These are phyloP conservation scores for Chlorophyllum brunneum DNA, from an alignment of 768 basidiomycete genomes.

Conservation along the genomic window DNA sequence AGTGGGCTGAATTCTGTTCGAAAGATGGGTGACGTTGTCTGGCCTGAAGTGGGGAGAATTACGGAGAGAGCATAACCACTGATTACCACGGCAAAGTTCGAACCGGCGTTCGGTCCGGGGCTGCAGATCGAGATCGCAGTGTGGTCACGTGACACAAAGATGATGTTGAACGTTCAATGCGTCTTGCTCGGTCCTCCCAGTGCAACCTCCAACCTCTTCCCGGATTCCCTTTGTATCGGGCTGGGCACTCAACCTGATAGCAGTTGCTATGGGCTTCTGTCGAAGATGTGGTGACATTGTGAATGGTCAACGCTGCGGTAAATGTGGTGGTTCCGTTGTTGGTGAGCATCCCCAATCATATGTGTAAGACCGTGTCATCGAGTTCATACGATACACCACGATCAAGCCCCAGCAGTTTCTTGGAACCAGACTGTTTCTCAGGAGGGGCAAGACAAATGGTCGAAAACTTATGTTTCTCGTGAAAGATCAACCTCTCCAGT, in stretches of 20 bases:
- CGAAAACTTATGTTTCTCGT: slow-evolving; percentile 67
- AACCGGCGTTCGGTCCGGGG: too few species aligned
- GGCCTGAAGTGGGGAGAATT: not conserved
- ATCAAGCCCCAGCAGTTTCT: slow-evolving; percentile 61
- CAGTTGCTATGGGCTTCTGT: slow-evolving; percentile 72
- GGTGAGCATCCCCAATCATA: slow-evolving; percentile 47
- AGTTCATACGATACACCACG: not conserved
- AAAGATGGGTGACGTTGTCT: not conserved
- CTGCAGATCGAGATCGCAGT: too few species aligned
- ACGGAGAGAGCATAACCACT: slow-evolving; percentile 9
- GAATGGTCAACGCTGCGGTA: slow-evolving; percentile 55
- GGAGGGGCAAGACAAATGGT: slow-evolving; percentile 65
- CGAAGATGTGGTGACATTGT: slow-evolving; percentile 85
- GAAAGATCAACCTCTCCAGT: slow-evolving; percentile 42
- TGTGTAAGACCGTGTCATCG: not conserved
- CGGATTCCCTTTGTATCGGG: not conserved
- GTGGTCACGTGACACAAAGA: too few species aligned
- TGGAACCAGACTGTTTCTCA: slow-evolving; percentile 51
- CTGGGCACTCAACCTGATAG: not conserved
- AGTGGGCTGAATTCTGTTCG: not conserved
- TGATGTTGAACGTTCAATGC: too few species aligned
- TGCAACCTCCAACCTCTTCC: too few species aligned
- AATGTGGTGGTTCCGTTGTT: slow-evolving; percentile 75
- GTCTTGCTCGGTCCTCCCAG: too few species aligned
- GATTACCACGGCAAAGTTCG: too few species aligned